Evolutionary conservation across 768 basidiomycete species (phyloP).

Genomic region (Pisolithus orientalis): DNA sequence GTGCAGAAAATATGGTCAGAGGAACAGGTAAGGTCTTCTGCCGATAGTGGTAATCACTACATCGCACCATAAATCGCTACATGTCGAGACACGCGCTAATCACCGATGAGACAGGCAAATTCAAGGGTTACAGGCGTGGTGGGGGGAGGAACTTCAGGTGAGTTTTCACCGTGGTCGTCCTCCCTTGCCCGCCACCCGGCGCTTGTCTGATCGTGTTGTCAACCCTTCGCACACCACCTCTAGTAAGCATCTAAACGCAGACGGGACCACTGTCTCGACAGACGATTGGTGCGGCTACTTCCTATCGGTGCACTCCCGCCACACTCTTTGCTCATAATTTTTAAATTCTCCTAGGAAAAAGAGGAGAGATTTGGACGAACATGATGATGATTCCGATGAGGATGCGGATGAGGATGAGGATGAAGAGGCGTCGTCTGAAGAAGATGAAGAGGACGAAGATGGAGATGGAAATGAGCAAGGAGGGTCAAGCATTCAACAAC

Average conservation of each 20-base stretch:
- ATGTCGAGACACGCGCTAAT: not conserved
- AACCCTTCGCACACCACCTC: not conserved
- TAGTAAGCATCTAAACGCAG: slow-evolving; percentile 56
- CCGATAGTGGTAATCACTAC: not conserved
- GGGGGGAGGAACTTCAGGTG: slow-evolving; percentile 85
- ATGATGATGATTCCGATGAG: slow-evolving; percentile 34
- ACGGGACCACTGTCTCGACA: slow-evolving; percentile 47
- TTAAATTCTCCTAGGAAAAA: not conserved
- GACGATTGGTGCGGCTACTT: slow-evolving; percentile 38
- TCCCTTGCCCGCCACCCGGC: slow-evolving; percentile 4
- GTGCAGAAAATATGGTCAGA: slow-evolving; percentile 24
- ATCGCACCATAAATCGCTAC: not conserved
- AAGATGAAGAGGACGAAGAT: slow-evolving; percentile 39
- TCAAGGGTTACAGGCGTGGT: slow-evolving; percentile 76
- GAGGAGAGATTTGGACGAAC: not conserved
- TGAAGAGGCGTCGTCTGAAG: slow-evolving; percentile 34
- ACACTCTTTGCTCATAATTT: slow-evolving; percentile 9
- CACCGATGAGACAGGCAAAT: slow-evolving; percentile 50
- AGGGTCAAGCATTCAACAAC: slow-evolving; percentile 30
- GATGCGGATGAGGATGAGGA: slow-evolving; percentile 37
- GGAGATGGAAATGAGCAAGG: slow-evolving; percentile 27
- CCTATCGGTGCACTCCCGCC: not conserved
- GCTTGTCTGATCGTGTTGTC: slow-evolving; percentile 2
- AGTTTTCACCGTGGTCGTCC: slow-evolving; percentile 4
- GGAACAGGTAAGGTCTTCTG: slow-evolving; percentile 16